A percentile compares a stretch with the other conserved stretches of the same genome.
Evolutionary conservation across 345 rosid species (phyloP).

Genomic region (Ceriops decandra): DNA sequence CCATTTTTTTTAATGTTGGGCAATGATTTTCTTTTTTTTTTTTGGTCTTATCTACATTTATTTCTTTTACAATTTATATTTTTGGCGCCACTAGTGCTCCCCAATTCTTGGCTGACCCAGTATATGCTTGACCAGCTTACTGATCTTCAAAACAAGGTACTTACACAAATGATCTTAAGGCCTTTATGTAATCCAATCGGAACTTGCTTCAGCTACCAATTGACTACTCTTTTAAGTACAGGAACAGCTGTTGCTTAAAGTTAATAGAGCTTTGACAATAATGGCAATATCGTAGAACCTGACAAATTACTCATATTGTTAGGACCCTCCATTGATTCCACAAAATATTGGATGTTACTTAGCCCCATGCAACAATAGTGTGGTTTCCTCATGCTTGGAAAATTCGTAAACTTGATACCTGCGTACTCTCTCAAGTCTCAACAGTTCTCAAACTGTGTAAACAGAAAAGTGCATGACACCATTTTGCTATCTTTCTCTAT

Average conservation of each 20-base stretch:
- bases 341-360: too few relatives aligned
- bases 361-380: too few relatives aligned
- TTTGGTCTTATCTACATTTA: neutral
- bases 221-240: conserved; percentile 16
- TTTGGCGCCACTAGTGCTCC: neutral
- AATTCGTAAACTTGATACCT: too few relatives aligned
- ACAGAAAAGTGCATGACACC: too few relatives aligned
- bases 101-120: conserved; percentile 55
- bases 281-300: conserved; percentile 43
- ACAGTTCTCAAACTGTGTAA: too few relatives aligned
- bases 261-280: conserved; percentile 74
- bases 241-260: conserved; percentile 80
- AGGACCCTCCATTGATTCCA: neutral
- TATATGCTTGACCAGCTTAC: conserved; percentile 88
- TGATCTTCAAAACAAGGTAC: conserved; percentile 87
- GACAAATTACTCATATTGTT: neutral
- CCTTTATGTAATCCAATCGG: neutral
- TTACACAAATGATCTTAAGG: neutral
- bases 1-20: too few relatives aligned
- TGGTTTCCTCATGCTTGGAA: too few relatives aligned
- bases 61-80: neutral
- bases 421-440: too few relatives aligned
- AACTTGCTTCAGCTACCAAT: conserved; percentile 1
- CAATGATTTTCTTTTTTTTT: too few relatives aligned
- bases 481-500: too few relatives aligned